Percentiles rank a stretch among this genome's conserved stretches.
Conservation (phyloP, 495 filamentous ascomycete genomes). For the Tuber magnatum region DNA sequence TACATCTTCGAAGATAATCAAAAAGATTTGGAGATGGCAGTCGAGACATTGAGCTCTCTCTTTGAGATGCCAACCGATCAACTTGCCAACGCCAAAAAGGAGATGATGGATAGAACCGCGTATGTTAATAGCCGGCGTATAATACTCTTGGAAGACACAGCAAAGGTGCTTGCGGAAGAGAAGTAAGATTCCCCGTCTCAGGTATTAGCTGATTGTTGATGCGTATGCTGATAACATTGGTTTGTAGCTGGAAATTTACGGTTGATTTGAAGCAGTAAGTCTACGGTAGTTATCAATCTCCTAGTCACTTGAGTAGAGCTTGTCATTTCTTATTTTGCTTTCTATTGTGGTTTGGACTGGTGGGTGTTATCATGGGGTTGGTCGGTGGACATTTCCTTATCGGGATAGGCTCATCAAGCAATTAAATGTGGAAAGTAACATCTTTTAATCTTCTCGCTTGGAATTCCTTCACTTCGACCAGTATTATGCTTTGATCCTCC, state of each 20-base stretch:
- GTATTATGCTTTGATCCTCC: not conserved
- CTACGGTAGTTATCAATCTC: not conserved
- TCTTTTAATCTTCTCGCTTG: not conserved
- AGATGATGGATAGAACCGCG: conserved; percentile 94
- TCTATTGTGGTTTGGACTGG: not conserved
- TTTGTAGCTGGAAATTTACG: conserved; percentile 39
- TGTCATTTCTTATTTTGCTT: conserved; percentile 1
- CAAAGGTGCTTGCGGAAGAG: conserved; percentile 82
- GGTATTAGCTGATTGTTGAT: not conserved
- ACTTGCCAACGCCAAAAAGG: conserved; percentile 76
- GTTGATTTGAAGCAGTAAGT: conserved; percentile 31
- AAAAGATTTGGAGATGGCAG: conserved; percentile 93
- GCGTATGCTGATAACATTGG: conserved; percentile 13
- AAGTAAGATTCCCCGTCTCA: conserved; percentile 42
- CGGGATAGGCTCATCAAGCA: not conserved
- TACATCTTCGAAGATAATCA: conserved; percentile 99
- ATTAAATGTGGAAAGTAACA: conserved; percentile 3
- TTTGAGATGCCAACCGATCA: conserved; percentile 91
- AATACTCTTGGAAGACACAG: conserved; percentile 84
- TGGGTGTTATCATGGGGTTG: conserved; percentile 2
- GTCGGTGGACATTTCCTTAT: not conserved
- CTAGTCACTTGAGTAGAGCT: conserved; percentile 1
- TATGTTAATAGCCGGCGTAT: conserved; percentile 90
- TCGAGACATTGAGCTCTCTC: conserved; percentile 91
- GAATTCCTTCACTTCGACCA: not conserved